Evolutionary conservation across 2,329 filamentous ascomycete species (phyloP).

Genomic region (Diaporthe aspalathi): DNA sequence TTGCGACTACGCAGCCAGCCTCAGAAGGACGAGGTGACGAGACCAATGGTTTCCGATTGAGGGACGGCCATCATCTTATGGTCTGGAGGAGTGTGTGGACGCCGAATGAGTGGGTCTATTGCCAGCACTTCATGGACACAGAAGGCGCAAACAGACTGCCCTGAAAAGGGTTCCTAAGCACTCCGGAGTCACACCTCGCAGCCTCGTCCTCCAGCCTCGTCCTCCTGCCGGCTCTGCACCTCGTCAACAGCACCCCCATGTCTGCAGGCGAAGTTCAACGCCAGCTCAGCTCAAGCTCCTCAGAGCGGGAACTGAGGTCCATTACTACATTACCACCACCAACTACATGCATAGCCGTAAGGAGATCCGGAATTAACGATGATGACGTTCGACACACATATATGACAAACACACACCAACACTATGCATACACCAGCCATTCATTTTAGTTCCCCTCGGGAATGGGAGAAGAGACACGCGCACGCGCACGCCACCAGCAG

Average conservation of each 20-base stretch:
- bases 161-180: not conserved
- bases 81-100: not conserved
- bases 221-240: not conserved
- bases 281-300: not conserved
- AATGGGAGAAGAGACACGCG: not conserved
- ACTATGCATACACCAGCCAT: slow-evolving; percentile 29
- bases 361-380: slow-evolving; percentile 20
- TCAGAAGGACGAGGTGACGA: not conserved
- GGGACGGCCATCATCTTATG: not conserved
- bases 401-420: not conserved
- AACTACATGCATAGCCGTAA: slow-evolving; percentile 32
- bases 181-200: slow-evolving; percentile 1
- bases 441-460: not conserved
- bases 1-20: not conserved
- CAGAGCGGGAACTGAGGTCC: not conserved
- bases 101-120: not conserved
- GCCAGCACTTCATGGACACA: not conserved
- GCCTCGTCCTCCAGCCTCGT: not conserved
- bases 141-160: slow-evolving; percentile 5
- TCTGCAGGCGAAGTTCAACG: not conserved
- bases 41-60: not conserved
- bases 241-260: not conserved
- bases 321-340: not conserved
- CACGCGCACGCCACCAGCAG: not conserved
- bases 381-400: slow-evolving; percentile 30